Conservation (phyloP, 306 rosid genomes). For the peach (Prunus persica) region Prunus_persica_NCBIv2 NC_034010.1:22664501-22665000, state of each 20-base stretch:
- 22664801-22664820: conserved; percentile 26
- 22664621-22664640: conserved; percentile 74
- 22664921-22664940: conserved; percentile 33
- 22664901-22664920: conserved; percentile 29
- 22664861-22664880: conserved; percentile 35
- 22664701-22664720: conserved; percentile 26
- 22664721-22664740: conserved; percentile 16
- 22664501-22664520: conserved; percentile 27
- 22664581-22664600: conserved; percentile 40
- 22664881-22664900: conserved; percentile 25
- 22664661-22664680: conserved; percentile 91
- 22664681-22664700: background rate
- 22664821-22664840: conserved; percentile 26
- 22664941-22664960: conserved; percentile 19
- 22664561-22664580: conserved; percentile 36
- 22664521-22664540: conserved; percentile 5
- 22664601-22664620: conserved; percentile 54
- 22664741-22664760: conserved; percentile 22
- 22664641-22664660: conserved; percentile 78
- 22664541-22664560: conserved; percentile 34
- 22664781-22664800: conserved; percentile 10
- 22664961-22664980: conserved; percentile 5
- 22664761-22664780: conserved; percentile 10
- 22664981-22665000: background rate
- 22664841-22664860: conserved; percentile 14